Evolutionary conservation across 345 rosid genomes (phyloP).

Genomic region (Eutrema yunnanense): DNA sequence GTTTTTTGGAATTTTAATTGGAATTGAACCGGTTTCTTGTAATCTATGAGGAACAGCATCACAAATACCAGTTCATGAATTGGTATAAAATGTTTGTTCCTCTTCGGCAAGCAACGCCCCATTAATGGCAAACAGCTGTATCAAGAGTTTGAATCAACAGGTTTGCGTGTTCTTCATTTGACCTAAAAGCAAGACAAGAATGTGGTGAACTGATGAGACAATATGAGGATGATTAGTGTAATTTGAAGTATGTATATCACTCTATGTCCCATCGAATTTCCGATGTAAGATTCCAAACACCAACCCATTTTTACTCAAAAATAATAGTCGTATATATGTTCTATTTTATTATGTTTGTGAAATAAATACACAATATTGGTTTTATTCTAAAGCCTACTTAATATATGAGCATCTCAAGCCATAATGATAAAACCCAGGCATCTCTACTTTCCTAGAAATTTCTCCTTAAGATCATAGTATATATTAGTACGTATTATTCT

Average conservation of each 20-base stretch:
- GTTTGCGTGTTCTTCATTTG: too few relatives aligned
- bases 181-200: too few relatives aligned
- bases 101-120: too few relatives aligned
- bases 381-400: neutral
- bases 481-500: neutral
- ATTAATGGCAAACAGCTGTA: too few relatives aligned
- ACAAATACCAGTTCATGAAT: too few relatives aligned
- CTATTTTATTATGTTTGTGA: neutral
- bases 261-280: neutral
- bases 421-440: neutral
- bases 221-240: neutral
- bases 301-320: neutral
- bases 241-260: neutral
- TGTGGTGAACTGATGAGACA: neutral
- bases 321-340: neutral
- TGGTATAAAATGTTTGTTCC: too few relatives aligned
- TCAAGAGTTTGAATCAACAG: too few relatives aligned
- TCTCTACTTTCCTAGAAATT: constrained; percentile 15
- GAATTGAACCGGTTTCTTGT: too few relatives aligned
- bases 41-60: too few relatives aligned
- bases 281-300: neutral
- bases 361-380: neutral
- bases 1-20: too few relatives aligned
- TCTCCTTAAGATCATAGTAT: neutral
- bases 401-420: neutral